Evolutionary conservation across 164 flowering plant species (phyloP).

Genomic region (Magnolia kwangsiensis): DNA sequence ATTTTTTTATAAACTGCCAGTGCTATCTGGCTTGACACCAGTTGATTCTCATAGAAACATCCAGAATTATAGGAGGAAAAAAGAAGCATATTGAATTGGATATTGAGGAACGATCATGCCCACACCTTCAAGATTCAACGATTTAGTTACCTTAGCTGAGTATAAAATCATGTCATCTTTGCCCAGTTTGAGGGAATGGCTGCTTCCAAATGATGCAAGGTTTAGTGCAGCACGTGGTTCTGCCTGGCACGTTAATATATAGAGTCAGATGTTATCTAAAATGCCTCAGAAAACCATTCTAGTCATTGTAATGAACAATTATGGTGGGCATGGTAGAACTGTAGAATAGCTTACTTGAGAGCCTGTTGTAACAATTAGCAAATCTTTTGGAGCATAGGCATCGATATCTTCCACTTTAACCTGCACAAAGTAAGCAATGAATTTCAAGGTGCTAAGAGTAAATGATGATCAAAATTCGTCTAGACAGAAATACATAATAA

Average conservation of each 20-base stretch:
- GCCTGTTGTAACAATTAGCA: conserved; percentile 96
- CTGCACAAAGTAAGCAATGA: conserved; percentile 29
- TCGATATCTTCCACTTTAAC: conserved; percentile 96
- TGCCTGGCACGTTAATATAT: conserved; percentile 68
- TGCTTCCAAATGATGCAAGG: conserved; percentile 94
- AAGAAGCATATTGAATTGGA: background rate
- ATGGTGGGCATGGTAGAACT: background rate
- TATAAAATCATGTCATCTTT: conserved; percentile 91
- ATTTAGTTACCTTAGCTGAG: conserved; percentile 83
- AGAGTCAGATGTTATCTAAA: conserved; percentile 26
- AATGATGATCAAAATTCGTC: background rate
- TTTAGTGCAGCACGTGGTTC: conserved; percentile 98
- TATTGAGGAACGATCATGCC: background rate
- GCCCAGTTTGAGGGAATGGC: conserved; percentile 80
- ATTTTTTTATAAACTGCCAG: background rate
- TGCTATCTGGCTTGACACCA: background rate
- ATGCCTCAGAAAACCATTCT: background rate
- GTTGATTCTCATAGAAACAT: background rate
- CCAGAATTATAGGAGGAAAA: background rate
- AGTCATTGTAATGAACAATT: background rate
- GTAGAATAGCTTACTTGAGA: conserved; percentile 75
- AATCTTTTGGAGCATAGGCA: conserved; percentile 89
- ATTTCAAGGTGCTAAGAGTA: background rate
- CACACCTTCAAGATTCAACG: background rate
- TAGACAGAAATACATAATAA: background rate